These are phyloP conservation scores for Bruguiera sexangula DNA, from an alignment of 345 rosid genomes.

Conservation along the genomic window DNA sequence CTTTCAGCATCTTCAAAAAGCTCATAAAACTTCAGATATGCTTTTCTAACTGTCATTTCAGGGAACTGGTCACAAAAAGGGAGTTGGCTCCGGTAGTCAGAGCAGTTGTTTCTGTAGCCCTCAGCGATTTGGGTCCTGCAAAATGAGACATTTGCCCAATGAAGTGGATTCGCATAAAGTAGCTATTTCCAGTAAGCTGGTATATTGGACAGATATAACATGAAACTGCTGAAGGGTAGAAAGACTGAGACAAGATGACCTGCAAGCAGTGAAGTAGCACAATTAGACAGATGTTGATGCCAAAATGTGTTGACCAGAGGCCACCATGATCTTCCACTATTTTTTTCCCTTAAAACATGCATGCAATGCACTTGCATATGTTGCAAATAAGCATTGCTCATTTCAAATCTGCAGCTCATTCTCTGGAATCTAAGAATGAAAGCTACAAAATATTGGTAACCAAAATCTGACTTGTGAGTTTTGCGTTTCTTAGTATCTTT, in stretches of 20 bases:
- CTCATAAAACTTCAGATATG: conserved; percentile 26
- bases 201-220: conserved; percentile 29
- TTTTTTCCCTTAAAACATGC: neutral
- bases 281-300: neutral
- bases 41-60: conserved; percentile 30
- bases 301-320: neutral
- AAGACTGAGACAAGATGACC: conserved; percentile 34
- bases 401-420: neutral
- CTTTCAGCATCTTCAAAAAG: conserved; percentile 22
- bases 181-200: conserved; percentile 38
- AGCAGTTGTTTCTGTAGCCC: conserved; percentile 25
- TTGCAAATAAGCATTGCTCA: no score
- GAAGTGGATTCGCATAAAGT: conserved; percentile 25
- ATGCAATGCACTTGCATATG: no score
- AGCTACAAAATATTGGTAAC: neutral
- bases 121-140: conserved; percentile 28
- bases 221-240: conserved; percentile 31
- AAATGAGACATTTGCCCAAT: conserved; percentile 31
- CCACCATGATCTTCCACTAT: neutral
- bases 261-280: conserved; percentile 2
- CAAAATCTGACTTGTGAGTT: neutral
- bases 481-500: neutral
- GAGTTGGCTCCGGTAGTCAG: conserved; percentile 21
- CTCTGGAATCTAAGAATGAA: neutral
- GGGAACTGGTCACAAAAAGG: conserved; percentile 34